Percentiles rank a stretch among this genome's conserved stretches.
phyloP scores from a whole-genome alignment of 805 yeast species.

The Kuraishia capsulata region DNA sequence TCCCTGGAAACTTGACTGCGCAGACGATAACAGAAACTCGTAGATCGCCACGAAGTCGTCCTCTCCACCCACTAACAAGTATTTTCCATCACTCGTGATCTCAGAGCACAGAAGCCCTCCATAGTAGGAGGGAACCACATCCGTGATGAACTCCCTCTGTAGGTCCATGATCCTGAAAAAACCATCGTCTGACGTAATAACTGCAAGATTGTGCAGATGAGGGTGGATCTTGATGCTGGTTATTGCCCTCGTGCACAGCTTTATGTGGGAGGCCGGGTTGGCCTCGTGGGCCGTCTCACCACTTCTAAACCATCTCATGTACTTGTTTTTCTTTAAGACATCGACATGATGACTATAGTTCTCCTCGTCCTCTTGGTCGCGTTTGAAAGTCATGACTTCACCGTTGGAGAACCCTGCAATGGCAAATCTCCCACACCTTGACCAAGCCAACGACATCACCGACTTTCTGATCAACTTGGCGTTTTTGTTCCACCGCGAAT shows the following conservation, averaged over 20 bases:
- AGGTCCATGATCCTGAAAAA: conserved; percentile 49
- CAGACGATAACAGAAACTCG: conserved; percentile 19
- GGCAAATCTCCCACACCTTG: conserved; percentile 33
- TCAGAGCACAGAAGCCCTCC: conserved; percentile 49
- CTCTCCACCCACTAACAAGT: conserved; percentile 42
- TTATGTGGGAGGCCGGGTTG: conserved; percentile 53
- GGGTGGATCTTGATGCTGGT: conserved; percentile 39
- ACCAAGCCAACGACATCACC: conserved; percentile 39
- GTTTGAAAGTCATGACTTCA: conserved; percentile 40
- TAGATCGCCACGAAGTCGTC: conserved; percentile 41
- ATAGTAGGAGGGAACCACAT: conserved; percentile 54
- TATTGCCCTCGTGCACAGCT: conserved; percentile 49
- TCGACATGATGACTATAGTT: conserved; percentile 7
- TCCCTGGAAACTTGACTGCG: conserved; percentile 9
- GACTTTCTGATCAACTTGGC: conserved; percentile 33
- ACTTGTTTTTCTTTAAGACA: neutral
- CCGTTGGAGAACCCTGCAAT: conserved; percentile 61
- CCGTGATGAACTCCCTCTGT: conserved; percentile 31
- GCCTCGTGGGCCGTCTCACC: neutral
- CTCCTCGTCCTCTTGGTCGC: conserved; percentile 39
- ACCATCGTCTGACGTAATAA: conserved; percentile 61
- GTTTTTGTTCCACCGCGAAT: conserved; percentile 42
- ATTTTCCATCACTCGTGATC: conserved; percentile 39
- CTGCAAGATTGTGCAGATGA: conserved; percentile 25
- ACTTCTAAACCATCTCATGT: neutral